Conservation (phyloP, 768 basidiomycete species). For the Panaeolus cyanescens region DNA sequence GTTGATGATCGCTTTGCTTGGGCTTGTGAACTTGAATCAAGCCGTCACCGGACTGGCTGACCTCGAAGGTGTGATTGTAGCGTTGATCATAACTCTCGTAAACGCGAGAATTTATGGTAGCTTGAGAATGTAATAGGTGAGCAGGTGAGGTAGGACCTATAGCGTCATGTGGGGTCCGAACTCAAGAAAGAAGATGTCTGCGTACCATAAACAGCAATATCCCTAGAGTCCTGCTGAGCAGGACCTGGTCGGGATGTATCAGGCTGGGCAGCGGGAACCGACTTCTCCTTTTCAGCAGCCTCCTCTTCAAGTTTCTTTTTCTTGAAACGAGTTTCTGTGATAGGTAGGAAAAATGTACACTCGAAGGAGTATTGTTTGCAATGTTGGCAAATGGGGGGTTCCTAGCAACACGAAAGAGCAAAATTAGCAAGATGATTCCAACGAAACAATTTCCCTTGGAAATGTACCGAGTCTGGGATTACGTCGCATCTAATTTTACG, state of each 20-base stretch:
- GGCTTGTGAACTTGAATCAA: constrained; percentile 81
- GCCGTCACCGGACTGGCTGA: constrained; percentile 83
- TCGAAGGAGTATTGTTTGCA: constrained; percentile 94
- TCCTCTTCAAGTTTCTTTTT: constrained; percentile 89
- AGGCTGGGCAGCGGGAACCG: constrained; percentile 11
- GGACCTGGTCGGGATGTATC: constrained; percentile 31
- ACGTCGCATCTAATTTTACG: constrained; percentile 97
- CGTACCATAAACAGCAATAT: constrained; percentile 67
- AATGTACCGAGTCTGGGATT: constrained; percentile 57
- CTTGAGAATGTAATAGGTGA: constrained; percentile 89
- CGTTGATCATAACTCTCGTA: constrained; percentile 89
- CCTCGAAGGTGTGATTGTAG: constrained; percentile 87
- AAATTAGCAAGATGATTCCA: constrained; percentile 5
- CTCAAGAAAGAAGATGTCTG: constrained; percentile 27
- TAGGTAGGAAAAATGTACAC: constrained; percentile 97
- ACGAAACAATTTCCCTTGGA: background rate
- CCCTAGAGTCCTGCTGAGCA: constrained; percentile 51
- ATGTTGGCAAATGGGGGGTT: constrained; percentile 86
- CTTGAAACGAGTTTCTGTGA: constrained; percentile 98
- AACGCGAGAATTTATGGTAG: constrained; percentile 78
- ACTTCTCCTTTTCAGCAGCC: constrained; percentile 42
- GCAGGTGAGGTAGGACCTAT: constrained; percentile 86
- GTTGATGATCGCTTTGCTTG: constrained; percentile 53
- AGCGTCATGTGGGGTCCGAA: constrained; percentile 43
- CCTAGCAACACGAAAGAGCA: constrained; percentile 25